These are phyloP conservation scores for Suillus paluster DNA, from an alignment of 768 basidiomycete species.

Conservation along the genomic window DNA sequence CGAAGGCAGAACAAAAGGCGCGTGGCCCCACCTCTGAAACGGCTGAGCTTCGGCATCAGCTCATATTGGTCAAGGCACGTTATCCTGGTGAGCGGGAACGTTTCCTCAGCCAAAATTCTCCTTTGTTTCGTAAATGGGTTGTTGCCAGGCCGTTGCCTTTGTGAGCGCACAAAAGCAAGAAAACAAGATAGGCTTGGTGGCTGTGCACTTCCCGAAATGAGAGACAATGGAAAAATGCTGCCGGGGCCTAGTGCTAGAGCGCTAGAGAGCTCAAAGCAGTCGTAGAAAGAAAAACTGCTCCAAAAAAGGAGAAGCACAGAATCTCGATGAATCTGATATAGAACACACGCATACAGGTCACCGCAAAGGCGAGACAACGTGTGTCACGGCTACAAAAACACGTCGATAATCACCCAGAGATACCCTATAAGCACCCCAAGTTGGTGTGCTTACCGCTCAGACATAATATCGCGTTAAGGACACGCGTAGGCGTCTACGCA, in stretches of 20 bases:
- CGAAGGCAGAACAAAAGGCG: constrained; percentile 37
- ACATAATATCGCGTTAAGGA: background rate
- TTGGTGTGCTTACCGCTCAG: constrained; percentile 3
- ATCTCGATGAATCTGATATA: background rate
- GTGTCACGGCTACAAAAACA: constrained; percentile 4
- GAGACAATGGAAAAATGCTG: constrained; percentile 35
- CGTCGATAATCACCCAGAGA: constrained; percentile 9
- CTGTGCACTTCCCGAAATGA: constrained; percentile 9
- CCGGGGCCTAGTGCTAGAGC: constrained; percentile 16
- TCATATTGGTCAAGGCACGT: constrained; percentile 7
- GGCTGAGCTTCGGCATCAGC: constrained; percentile 10
- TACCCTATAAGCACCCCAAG: constrained; percentile 5
- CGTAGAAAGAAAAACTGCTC: background rate
- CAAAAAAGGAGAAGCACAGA: background rate
- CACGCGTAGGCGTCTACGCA: constrained; percentile 47
- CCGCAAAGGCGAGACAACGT: background rate
- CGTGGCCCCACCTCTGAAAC: constrained; percentile 14
- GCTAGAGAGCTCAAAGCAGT: background rate
- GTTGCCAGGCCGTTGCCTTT: constrained; percentile 34
- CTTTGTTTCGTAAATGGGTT: constrained; percentile 30
- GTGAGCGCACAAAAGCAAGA: constrained; percentile 30
- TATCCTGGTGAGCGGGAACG: constrained; percentile 1
- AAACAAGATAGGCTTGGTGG: constrained; percentile 12
- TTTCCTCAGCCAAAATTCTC: constrained; percentile 7
- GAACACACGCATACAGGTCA: background rate